phyloP scores from a whole-genome alignment of 2,329 filamentous ascomycete genomes.

The Cercospora sojina region DNA sequence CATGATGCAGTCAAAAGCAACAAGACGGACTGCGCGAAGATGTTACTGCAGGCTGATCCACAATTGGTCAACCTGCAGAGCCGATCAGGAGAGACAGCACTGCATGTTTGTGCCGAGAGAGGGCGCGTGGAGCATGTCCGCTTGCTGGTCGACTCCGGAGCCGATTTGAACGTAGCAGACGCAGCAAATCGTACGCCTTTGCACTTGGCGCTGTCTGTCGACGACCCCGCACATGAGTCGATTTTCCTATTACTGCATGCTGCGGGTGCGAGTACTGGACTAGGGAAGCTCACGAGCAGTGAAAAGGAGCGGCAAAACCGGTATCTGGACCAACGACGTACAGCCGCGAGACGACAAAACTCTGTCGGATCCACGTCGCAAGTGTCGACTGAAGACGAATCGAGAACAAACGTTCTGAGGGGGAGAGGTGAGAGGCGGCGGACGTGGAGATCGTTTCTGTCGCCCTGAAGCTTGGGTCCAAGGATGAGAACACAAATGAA shows the following conservation, averaged over 20 bases:
- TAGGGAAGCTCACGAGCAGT: not conserved
- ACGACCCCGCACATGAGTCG: not conserved
- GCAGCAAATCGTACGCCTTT: not conserved
- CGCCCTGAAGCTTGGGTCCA: not conserved
- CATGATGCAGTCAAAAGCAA: not conserved
- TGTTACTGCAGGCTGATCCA: not conserved
- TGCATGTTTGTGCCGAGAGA: not conserved
- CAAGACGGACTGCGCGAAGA: not conserved
- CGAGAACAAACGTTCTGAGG: not conserved
- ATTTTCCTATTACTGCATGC: not conserved
- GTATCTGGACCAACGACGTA: slow-evolving; percentile 1
- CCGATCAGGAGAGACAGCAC: not conserved
- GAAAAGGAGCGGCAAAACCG: not conserved
- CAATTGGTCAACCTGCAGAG: not conserved
- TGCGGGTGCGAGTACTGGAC: not conserved
- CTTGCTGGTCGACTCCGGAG: not conserved
- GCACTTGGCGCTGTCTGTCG: not conserved
- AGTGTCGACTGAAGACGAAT: not conserved
- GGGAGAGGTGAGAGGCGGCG: not conserved
- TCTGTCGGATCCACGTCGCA: not conserved
- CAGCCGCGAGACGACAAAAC: not conserved
- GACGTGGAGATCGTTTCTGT: not conserved
- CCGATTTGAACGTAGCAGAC: not conserved
- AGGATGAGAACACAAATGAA: not conserved
- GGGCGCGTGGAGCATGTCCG: not conserved